Conservation (phyloP, 1,284 basidiomycete genomes). For the Pseudozyma hubeiensis region DNA sequence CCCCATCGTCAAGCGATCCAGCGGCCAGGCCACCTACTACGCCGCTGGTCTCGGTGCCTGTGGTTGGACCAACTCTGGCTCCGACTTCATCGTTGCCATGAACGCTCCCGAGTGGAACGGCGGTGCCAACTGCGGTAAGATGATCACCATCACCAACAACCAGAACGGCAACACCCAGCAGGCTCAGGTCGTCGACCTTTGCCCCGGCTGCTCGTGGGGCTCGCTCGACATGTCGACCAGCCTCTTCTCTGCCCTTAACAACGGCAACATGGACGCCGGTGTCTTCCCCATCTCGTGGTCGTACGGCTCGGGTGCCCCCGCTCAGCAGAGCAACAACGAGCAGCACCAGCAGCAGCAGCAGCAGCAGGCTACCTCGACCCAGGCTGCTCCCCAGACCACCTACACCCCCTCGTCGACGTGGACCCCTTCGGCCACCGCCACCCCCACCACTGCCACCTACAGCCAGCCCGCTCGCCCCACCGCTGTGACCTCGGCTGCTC, state of each 20-base stretch:
- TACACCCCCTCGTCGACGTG: conserved; percentile 10
- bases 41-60: conserved; percentile 53
- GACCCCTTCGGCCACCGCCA: conserved; percentile 22
- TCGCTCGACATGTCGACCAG: conserved; percentile 82
- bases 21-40: conserved; percentile 62
- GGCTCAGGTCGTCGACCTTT: conserved; percentile 79
- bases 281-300: conserved; percentile 64
- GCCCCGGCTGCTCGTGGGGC: conserved; percentile 77
- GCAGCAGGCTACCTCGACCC: conserved; percentile 29
- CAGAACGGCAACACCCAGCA: conserved; percentile 74
- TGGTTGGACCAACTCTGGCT: conserved; percentile 52
- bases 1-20: conserved; percentile 47
- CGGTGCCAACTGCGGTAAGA: conserved; percentile 73
- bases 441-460: conserved; percentile 22
- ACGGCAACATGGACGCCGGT: conserved; percentile 62
- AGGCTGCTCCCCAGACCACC: conserved; percentile 5
- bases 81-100: conserved; percentile 64
- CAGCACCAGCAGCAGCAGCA: conserved; percentile 35
- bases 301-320: conserved; percentile 38
- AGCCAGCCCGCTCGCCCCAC: conserved; percentile 26
- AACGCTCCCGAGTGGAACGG: conserved; percentile 59
- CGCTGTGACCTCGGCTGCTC: conserved; percentile 23
- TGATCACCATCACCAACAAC: conserved; percentile 75
- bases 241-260: conserved; percentile 74
- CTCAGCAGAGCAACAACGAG: conserved; percentile 45